Base-by-base conservation (phyloP, 2,329 filamentous ascomycete genomes). In the Sarocladium brachiariae region DNA sequence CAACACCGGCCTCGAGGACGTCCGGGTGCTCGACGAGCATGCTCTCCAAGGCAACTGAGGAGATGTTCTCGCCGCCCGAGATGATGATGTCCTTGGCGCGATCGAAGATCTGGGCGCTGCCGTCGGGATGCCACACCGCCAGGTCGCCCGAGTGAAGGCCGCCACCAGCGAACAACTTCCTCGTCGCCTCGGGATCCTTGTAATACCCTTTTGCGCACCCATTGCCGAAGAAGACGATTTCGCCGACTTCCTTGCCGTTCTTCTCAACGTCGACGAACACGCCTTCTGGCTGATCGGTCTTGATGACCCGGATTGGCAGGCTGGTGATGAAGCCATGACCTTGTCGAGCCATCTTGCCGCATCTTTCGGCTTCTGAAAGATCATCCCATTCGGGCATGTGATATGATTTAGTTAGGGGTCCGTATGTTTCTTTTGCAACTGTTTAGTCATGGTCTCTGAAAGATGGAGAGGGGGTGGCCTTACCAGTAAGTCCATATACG, bases 71-170 rank as follows among this genome's bases (percentile, higher is more conserved):
- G 52, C 93, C 93, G 43, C 92, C 91, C 50, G 88, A 95, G 55
- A 99, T 99, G 61, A 99, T 99, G 50, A 99, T 96, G 64, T 99
- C 93, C 73, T 99, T 99, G 13, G 89, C 88, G 18, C 93, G 80
- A 68, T 99, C 93, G 52, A 95, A 73, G 56, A 99, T 96, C 72
- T 97, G 89, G 39, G 90, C 84, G 52, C 88, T 86, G 2, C 92
- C 91, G 64, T 97, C 93, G 0, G 86, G 78, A 70, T 96, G 89
- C 87, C 88, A 91, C 1, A 97, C 91, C 1, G 93, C 93, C 46
- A 99, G 69, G 65, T 99, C 93, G 1, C 93, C 93, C 14, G 87
- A 92, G 69, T 96, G 93, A 59, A 90, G 71, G 18, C 84, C 89
- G 2, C 91, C 91, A 6, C 93, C 93, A 0, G 82, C 83, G 66